Evolutionary conservation across 179 eudicot genomes (phyloP), one percentile per base, ranked within the genome.

Genomic region (Patellifolia procumbens): DNA sequence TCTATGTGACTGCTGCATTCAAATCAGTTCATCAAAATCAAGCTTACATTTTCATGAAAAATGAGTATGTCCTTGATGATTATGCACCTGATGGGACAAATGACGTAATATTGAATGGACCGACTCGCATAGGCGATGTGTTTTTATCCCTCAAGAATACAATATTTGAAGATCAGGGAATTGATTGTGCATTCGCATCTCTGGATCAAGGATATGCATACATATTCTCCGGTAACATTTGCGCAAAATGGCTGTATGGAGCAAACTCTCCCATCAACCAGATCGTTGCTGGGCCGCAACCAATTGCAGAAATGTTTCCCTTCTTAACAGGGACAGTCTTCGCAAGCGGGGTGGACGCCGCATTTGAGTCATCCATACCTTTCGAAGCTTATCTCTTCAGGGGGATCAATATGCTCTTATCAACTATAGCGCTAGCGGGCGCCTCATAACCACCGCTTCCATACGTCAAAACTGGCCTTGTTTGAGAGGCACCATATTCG

Each of bases 11-110:
- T 24, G 72, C 53, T 26, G 72, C 72, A 28, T 68, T 68, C 55
- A 68, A 68, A 28, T 68, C 52, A 22, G n/a, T 28, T 42, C 52
- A 28, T 1, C 53, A 13, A 67, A 67, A 42, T 7, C 29, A 67
- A 67, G 71, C 34, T 31, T 67, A 43, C 32, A 67, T 67, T 42
- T 67, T 67, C 53, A 67, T 67, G 71, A 45, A n/a, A 10, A 67
- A 67, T 16, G 71, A 67, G 52, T 67, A 67, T 24, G 71, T 67
- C 11, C 4, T 67, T 5, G 19, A 45, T 4, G 71, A 67, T 29
- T 67, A 67, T 42, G 71, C 52, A 43, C 71, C 71, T 7, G 53
- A 9, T 39, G 1, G 3, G n/a, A 45, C 3, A 12, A 7, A 43
- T n/a, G 71, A 67, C 71, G 43, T 42, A 10, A 67, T 67, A 67